These are phyloP conservation scores for Arachis monticola DNA, from an alignment of 331 rosid species.

Conservation along the genomic window DNA sequence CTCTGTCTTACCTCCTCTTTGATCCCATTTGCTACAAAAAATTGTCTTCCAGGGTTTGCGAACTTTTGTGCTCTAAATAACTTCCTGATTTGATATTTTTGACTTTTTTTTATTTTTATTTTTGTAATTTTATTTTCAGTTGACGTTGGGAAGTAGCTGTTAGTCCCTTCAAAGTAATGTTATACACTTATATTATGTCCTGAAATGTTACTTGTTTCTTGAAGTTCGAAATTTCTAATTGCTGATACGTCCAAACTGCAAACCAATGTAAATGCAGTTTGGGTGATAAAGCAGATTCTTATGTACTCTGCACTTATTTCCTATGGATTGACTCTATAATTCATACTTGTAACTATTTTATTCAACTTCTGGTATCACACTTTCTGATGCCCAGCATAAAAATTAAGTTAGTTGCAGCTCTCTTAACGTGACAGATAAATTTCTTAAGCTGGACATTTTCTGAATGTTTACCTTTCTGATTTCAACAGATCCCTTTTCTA, in stretches of 20 bases:
- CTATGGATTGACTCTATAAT: not conserved
- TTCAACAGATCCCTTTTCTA: conserved; percentile 86
- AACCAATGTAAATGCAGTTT: conserved; percentile 14
- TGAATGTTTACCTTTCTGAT: conserved; percentile 14
- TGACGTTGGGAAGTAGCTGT: conserved; percentile 27
- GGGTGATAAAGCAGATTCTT: conserved; percentile 7
- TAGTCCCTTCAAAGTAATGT: not conserved
- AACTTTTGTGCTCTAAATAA: conserved; percentile 7
- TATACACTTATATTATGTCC: not conserved
- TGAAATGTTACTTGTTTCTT: conserved; percentile 26
- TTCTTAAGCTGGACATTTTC: conserved; percentile 13
- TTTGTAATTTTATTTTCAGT: conserved; percentile 10
- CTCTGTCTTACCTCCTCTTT: conserved; percentile 45
- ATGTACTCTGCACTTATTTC: not conserved
- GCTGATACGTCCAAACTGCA: conserved; percentile 20
- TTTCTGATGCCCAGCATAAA: conserved; percentile 21
- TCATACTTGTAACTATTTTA: not conserved
- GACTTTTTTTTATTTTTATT: conserved; percentile 20
- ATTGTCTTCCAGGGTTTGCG: conserved; percentile 28
- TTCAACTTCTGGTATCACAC: not conserved
- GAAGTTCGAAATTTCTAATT: conserved; percentile 31
- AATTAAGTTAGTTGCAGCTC: conserved; percentile 4
- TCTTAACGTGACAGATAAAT: conserved; percentile 26
- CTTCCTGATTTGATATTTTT: conserved; percentile 23
- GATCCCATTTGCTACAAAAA: conserved; percentile 35